Evolutionary conservation across 176 grass and related monocot species (phyloP), one percentile per base, ranked within the genome.

Genomic region (Eremochloa ophiuroides): DNA sequence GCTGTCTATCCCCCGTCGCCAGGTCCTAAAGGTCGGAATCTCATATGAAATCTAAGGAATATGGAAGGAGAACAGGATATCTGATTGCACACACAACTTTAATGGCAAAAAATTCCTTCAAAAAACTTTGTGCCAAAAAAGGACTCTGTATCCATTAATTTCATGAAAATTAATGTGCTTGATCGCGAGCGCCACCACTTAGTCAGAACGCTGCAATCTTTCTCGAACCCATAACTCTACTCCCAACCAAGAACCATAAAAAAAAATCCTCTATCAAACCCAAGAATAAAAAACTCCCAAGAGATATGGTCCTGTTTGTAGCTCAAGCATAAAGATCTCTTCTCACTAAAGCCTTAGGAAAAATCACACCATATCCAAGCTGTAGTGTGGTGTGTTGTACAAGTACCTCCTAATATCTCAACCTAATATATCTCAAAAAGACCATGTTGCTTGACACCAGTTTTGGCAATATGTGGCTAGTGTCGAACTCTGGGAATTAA

Each of bases 11-110:
- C 87, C 87, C 8, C 63, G 77, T 4, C 59, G 74, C 2, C 71
- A 85, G 16, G 14, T 89, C 31, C 78, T 89, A n/a, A 89, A 85
- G 33, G 87, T 89, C 34, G 87, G 87, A 70, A 82, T 89, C 71
- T 64, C 77, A 17, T 85, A 85, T 51, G 87, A 89, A 62, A 72
- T 85, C 30, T 86, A 83, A 83, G 42, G 6, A 25, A 64, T 38
- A 7, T 20, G 8, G 10, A 48, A 9, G 62, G 40, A 69, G 31
- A 56, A 58, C 50, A 23, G 5, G 22, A 38, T 9, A 75, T 16
- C 10, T 34, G 18, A 51, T 55, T 53, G 46, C 8, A 4, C 28
- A 34, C 44, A 13, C 18, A 73, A 73, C 27, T 73, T 34, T 73
- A 27, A 73, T 22, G 4, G 17, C 15, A 31, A 51, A 20, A 26